Evolutionary conservation across 768 basidiomycete species (phyloP).

Genomic region (Lactifluus piperatus): DNA sequence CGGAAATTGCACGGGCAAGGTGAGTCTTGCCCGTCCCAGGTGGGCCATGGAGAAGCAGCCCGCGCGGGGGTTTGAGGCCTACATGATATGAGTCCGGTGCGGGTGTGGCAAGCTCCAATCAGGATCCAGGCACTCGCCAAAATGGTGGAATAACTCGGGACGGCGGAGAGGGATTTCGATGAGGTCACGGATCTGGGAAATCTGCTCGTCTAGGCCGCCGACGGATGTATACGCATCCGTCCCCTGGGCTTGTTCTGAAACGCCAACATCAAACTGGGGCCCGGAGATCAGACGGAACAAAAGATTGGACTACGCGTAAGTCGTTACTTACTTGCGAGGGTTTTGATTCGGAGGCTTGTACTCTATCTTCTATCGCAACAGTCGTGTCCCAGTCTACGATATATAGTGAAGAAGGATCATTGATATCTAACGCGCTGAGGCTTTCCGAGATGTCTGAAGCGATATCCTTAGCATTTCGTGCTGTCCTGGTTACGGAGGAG

Average conservation of each 20-base stretch:
- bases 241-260: slow-evolving; percentile 33
- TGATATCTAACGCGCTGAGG: slow-evolving; percentile 40
- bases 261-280: slow-evolving; percentile 27
- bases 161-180: slow-evolving; percentile 78
- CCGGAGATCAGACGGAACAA: not conserved
- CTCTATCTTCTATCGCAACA: slow-evolving; percentile 34
- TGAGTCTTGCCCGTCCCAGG: slow-evolving; percentile 99
- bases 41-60: slow-evolving; percentile 89
- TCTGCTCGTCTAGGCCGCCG: slow-evolving; percentile 84
- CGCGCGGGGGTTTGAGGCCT: slow-evolving; percentile 94
- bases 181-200: slow-evolving; percentile 74
- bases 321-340: slow-evolving; percentile 13
- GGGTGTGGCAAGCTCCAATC: not conserved
- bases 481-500: slow-evolving; percentile 34
- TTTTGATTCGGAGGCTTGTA: slow-evolving; percentile 23
- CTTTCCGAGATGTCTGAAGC: slow-evolving; percentile 31
- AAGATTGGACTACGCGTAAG: not conserved
- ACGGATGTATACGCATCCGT: slow-evolving; percentile 69
- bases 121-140: slow-evolving; percentile 35
- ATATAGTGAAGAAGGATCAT: slow-evolving; percentile 41
- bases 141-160: slow-evolving; percentile 73
- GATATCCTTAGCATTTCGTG: slow-evolving; percentile 16
- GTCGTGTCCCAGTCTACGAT: slow-evolving; percentile 59
- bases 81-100: not conserved
- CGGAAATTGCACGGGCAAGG: slow-evolving; percentile 87